Base-by-base conservation (phyloP, 2,329 filamentous ascomycete species). In the Verticillium nonalfalfae region DNA sequence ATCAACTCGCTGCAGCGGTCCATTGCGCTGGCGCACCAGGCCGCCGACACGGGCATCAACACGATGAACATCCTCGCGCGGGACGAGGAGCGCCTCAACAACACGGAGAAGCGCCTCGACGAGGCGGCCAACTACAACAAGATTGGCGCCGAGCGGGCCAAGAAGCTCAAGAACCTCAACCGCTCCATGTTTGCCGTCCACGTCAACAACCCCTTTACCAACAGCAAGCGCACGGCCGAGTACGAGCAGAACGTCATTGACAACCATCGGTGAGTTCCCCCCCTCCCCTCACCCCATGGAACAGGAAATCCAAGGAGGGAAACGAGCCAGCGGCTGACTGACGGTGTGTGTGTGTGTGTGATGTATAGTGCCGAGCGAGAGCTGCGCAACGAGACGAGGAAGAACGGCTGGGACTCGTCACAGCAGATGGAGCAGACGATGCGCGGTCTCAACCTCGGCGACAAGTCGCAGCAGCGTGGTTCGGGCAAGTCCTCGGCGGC, bases 181-280 rank as follows among this genome's bases (percentile, higher is more conserved):
- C 82, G 89, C 65, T 93, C 89, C 78, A 96, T 97, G 92, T 97
- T 97, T 70, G 90, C 91, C 5, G 85, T 93, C 26, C 89, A 93
- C 69, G 88, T 93, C 33, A 80, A 81, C 59, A 92, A 92, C 68
- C 89, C 89, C 0, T 91, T 97, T 72, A 95, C 90, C 0, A 86
- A 85, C 14, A 86, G 84, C 64, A 84, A 82, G 66, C 84, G 88
- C 55, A 83, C 82, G 34, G 80, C 81, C 60, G 85, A 85, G 61
- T 83, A 85, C 50, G 90, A 95, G 66, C 80, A 88, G 58, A 81
- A 85, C 60, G 83, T 90, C 55, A 79, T 96, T 69, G 85, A 89
- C 56, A 88, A 88, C 61, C 85, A 90, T 68, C 83, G 87, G 45
- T 50, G 11, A 50, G 45, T 1, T 3, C 6, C 9, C 26, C 26